Base-by-base conservation (phyloP, 306 rosid genomes). In the Gillenia trifoliata region DNA sequence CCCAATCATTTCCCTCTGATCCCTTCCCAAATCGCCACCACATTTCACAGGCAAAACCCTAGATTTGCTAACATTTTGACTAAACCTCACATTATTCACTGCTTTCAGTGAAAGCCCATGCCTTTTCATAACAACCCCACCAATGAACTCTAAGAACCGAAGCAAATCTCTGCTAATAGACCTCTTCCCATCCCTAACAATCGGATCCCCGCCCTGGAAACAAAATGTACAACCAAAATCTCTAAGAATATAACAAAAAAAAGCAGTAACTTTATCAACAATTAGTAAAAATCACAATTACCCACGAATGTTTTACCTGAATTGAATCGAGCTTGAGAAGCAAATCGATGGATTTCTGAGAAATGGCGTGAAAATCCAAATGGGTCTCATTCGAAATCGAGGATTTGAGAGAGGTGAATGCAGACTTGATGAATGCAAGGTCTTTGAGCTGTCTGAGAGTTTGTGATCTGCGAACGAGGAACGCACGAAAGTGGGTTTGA, bases 141-240 rank as follows among this genome's bases (percentile, higher is more conserved):
- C 96, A 20, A 94, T 78, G 45, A 78, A 86, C 25, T 90, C 97
- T 79, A 90, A 66, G 77, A 91, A 87, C 80, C 70, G 84, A 77
- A 83, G 84, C 83, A 94, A 79, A 81, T 90, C 93, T 79, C 88
- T 87, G 68, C 86, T 87, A 60, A 91, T 68, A 61, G 86, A 85
- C 70, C 83, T 82, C 72, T 87, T 91, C 72, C 91, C 96, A 56
- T 88, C 95, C 83, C 84, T 86, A 68, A 87, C 75, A 89, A 90
- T 79, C 8, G 87, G 85, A 80, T 94, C 95, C 77, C 81, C 71
- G 59, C 79, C 84, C 97, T 91, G 85, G n/a, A 57, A 41, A 43
- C 65, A 75, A 33, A 69, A 56, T 47, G 25, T 47, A 67, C 17
- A 33, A 16, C n/a, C 29, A 8, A 40, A 68, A 49, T 19, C 4